Conservation (phyloP, 1,284 basidiomycete species). For the Rhizoctonia solani region DNA sequence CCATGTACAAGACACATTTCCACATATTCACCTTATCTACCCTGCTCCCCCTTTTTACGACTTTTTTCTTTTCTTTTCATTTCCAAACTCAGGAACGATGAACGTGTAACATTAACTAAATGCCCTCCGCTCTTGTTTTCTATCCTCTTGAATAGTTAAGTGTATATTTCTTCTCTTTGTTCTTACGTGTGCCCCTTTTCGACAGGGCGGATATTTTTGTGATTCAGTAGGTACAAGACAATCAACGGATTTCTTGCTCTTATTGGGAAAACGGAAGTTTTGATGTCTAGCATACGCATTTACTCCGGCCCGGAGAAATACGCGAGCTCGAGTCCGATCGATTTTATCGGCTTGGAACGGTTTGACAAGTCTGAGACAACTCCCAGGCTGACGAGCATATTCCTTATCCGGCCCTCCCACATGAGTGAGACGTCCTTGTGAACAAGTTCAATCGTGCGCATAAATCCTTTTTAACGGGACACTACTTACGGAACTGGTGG, state of each 20-base stretch:
- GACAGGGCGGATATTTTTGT: neutral
- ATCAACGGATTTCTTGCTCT: neutral
- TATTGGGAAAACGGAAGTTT: neutral
- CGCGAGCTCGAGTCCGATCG: conserved; percentile 86
- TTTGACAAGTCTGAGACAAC: conserved; percentile 87
- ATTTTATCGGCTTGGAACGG: conserved; percentile 79
- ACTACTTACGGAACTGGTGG: conserved; percentile 77
- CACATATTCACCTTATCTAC: neutral
- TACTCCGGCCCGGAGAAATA: conserved; percentile 60
- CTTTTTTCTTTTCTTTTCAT: conserved; percentile 17
- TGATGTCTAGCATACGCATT: neutral
- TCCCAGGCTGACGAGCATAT: conserved; percentile 87
- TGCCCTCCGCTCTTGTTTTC: neutral
- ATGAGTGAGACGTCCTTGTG: conserved; percentile 81
- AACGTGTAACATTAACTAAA: conserved; percentile 28
- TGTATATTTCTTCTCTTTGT: conserved; percentile 19
- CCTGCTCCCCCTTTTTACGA: neutral
- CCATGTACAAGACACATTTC: neutral
- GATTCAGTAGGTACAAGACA: conserved; percentile 2
- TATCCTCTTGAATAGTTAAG: conserved; percentile 10
- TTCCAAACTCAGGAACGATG: conserved; percentile 2
- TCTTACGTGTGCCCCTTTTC: neutral
- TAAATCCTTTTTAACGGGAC: too few species aligned
- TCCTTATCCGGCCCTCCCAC: conserved; percentile 92
- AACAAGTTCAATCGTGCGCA: too few species aligned